These are phyloP conservation scores for Drechslerella dactyloides DNA, from an alignment of 2,329 filamentous ascomycete genomes.

Conservation along the genomic window DNA sequence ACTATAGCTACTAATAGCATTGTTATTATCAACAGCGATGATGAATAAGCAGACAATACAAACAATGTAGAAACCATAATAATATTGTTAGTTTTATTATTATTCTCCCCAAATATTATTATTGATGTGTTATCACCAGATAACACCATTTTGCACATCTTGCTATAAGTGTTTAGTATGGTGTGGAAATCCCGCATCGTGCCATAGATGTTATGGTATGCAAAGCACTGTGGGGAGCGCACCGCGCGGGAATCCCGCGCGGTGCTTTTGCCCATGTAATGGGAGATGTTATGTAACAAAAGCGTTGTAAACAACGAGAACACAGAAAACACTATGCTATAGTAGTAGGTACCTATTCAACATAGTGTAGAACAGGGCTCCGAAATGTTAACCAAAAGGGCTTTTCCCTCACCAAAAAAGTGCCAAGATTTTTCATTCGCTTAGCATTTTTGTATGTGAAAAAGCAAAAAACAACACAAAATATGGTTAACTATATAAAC, in stretches of 20 bases:
- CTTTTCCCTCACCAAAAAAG: background rate
- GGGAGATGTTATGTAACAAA: background rate
- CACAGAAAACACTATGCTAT: background rate
- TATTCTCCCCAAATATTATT: background rate
- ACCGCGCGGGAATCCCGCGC: too few species aligned
- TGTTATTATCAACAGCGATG: conserved; percentile 1
- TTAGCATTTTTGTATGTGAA: background rate
- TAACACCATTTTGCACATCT: background rate
- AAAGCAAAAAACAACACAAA: background rate
- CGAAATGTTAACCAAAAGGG: background rate
- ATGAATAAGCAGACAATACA: background rate
- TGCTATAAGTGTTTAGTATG: background rate
- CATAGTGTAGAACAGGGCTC: background rate
- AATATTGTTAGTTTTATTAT: background rate
- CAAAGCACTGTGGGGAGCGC: background rate
- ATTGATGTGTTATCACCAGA: background rate
- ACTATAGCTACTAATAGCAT: conserved; percentile 1
- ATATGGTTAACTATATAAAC: background rate
- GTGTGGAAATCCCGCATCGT: background rate
- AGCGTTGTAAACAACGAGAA: background rate
- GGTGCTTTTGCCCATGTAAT: background rate
- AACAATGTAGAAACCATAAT: background rate
- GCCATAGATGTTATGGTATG: background rate
- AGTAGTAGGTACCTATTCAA: background rate
- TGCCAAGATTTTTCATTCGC: background rate